Evolutionary conservation across 2,329 filamentous ascomycete genomes (phyloP).

Genomic region (Apiospora kogelbergensis): DNA sequence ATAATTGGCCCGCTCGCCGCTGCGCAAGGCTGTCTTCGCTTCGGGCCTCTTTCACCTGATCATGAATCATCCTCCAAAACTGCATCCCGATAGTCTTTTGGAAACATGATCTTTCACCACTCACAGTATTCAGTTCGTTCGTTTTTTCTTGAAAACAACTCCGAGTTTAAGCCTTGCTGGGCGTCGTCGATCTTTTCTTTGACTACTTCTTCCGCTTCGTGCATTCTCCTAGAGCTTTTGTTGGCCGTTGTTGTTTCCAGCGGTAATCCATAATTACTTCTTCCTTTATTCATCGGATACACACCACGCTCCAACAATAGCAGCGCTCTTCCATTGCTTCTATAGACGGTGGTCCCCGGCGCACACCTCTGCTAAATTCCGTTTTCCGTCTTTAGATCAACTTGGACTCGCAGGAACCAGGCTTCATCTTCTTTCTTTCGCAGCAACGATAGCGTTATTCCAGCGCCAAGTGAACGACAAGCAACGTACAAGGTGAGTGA

Average conservation of each 20-base stretch:
- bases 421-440: not conserved
- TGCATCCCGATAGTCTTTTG: not conserved
- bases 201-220: not conserved
- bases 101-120: not conserved
- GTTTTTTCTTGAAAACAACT: not conserved
- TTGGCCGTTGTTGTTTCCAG: not conserved
- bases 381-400: no score
- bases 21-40: conserved; percentile 2
- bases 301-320: not conserved
- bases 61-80: not conserved
- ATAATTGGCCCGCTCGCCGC: not conserved
- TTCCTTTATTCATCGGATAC: not conserved
- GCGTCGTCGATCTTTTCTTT: not conserved
- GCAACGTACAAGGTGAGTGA: not conserved
- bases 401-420: no score
- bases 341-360: not conserved
- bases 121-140: conserved; percentile 1
- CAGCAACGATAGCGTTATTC: not conserved
- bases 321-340: not conserved
- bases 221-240: not conserved
- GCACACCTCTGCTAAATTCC: not conserved
- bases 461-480: not conserved
- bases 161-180: not conserved
- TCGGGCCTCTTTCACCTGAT: not conserved
- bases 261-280: not conserved